phyloP scores from a whole-genome alignment of 73 alveolate species.

The Stentor coeruleus region DNA sequence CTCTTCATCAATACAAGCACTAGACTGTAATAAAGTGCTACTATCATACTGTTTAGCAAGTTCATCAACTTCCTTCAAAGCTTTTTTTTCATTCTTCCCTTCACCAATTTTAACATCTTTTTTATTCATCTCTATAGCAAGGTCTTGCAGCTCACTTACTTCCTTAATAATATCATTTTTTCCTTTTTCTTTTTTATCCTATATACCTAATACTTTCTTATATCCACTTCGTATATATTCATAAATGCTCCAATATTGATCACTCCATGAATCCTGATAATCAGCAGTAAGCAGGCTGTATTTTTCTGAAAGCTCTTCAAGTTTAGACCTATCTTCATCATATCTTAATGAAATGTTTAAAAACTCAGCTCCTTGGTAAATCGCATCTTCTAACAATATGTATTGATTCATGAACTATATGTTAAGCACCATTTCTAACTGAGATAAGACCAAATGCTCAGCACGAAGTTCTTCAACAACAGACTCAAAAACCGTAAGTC shows the following conservation, averaged over 20 bases:
- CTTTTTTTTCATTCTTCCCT: neutral
- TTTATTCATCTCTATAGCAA: neutral
- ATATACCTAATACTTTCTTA: neutral
- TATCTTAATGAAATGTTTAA: neutral
- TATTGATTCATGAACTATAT: neutral
- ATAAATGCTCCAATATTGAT: conserved; percentile 7
- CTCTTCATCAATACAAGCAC: neutral
- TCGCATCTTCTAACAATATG: neutral
- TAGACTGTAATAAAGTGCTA: neutral
- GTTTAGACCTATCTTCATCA: neutral
- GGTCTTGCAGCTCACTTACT: neutral
- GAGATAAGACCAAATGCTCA: neutral
- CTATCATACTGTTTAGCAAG: neutral
- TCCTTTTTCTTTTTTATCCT: neutral
- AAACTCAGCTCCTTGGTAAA: neutral
- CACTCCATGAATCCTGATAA: conserved; percentile 27
- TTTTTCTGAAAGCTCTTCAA: conserved; percentile 6
- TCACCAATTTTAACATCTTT: neutral
- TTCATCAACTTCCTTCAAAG: conserved; percentile 16
- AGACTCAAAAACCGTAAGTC: neutral
- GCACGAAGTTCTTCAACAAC: conserved; percentile 5
- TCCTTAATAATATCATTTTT: neutral
- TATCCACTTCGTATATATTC: neutral
- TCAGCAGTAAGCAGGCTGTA: neutral
- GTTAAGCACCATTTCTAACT: neutral